Percentiles rank a stretch among this genome's conserved stretches.
Conservation (phyloP, 306 rosid genomes). For the Clitoria ternatea region DNA sequence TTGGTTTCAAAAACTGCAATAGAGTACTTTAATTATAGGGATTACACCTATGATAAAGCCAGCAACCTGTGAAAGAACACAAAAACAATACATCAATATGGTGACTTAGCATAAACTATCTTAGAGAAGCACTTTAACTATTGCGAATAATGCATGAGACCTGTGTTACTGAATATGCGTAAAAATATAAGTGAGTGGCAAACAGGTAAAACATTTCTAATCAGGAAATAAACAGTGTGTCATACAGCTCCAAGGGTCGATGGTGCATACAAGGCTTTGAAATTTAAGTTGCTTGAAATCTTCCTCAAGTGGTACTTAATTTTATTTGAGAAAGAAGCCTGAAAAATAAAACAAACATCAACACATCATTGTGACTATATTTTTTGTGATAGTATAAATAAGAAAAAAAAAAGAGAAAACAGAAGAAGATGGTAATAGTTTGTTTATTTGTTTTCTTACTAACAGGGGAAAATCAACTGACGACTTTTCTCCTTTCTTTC, state of each 20-base stretch:
- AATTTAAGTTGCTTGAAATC: conserved; percentile 43
- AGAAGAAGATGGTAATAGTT: background rate
- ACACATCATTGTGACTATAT: background rate
- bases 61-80: conserved; percentile 30
- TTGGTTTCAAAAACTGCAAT: too few relatives aligned
- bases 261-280: conserved; percentile 67
- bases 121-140: background rate
- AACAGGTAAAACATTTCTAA: conserved; percentile 12
- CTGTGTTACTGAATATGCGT: background rate
- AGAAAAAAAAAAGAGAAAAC: background rate
- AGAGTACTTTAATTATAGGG: too few relatives aligned
- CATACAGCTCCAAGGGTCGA: conserved; percentile 80
- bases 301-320: conserved; percentile 19
- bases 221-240: background rate
- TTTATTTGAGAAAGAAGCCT: conserved; percentile 34
- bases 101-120: background rate
- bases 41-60: conserved; percentile 68
- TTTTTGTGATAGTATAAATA: background rate
- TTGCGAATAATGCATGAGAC: background rate
- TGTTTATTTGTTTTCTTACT: too few relatives aligned
- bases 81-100: background rate
- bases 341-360: conserved; percentile 19
- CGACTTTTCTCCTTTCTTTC: too few relatives aligned
- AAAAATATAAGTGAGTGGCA: background rate
- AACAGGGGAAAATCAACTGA: too few relatives aligned